phyloP scores from a whole-genome alignment of 768 basidiomycete species.

The Mycena polygramma region DNA sequence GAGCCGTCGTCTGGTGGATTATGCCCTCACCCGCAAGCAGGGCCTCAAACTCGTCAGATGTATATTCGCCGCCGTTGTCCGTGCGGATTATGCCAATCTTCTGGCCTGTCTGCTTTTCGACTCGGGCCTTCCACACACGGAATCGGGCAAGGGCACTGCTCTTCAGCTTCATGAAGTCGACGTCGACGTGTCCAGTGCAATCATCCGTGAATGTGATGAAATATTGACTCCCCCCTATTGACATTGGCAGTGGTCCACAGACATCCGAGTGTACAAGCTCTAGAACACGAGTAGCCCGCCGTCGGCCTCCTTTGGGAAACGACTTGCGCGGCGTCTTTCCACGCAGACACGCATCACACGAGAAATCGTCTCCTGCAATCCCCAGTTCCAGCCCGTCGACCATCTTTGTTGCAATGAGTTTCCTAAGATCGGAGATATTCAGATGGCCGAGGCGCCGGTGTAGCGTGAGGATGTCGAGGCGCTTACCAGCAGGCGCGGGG shows the following conservation, averaged over 20 bases:
- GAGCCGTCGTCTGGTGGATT: too few species aligned
- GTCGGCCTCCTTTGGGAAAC: not conserved
- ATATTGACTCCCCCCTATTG: not conserved
- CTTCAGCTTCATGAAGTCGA: not conserved
- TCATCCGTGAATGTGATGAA: slow-evolving; percentile 2
- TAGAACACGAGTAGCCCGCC: not conserved
- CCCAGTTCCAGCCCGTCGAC: too few species aligned
- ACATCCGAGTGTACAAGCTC: not conserved
- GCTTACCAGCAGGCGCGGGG: not conserved
- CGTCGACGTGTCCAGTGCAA: not conserved
- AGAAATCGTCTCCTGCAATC: too few species aligned
- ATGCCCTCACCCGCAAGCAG: too few species aligned
- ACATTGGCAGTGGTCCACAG: not conserved
- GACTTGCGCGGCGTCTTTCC: too few species aligned
- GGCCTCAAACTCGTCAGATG: too few species aligned
- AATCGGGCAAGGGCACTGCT: not conserved
- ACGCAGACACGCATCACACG: too few species aligned
- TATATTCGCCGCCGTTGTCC: not conserved
- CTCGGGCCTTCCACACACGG: not conserved
- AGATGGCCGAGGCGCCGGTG: too few species aligned
- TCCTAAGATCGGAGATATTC: too few species aligned
- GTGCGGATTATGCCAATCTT: not conserved
- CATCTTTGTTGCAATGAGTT: too few species aligned
- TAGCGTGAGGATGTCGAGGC: not conserved
- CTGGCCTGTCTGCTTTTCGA: not conserved